A percentile compares a stretch with the other conserved stretches of the same genome.
Conservation (phyloP, 805 yeast genomes). For the Maudiozyma turicensis region DNA sequence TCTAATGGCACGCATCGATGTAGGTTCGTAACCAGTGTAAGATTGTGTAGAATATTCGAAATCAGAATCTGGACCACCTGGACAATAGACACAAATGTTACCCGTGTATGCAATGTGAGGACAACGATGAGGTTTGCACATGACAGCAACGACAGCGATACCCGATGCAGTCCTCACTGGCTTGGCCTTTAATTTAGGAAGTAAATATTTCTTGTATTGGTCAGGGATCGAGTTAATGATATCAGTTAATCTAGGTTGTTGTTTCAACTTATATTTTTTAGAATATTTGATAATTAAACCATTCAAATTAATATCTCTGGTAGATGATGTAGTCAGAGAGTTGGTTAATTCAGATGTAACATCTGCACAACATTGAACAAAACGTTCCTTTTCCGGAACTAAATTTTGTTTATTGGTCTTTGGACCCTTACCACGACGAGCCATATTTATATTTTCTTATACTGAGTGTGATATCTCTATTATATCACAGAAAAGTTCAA, state of each 20-base stretch:
- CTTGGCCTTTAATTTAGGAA: conserved; percentile 94
- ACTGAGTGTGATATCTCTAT: not conserved
- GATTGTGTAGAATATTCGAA: conserved; percentile 97
- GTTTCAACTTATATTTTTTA: conserved; percentile 81
- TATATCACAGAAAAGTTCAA: too few relatives aligned
- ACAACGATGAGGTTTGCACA: conserved; percentile 98
- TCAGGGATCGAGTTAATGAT: conserved; percentile 93
- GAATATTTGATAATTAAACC: conserved; percentile 80
- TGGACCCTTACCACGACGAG: conserved; percentile 31
- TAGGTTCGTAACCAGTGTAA: conserved; percentile 97
- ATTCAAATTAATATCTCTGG: conserved; percentile 59
- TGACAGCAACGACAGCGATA: conserved; percentile 97
- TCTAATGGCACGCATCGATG: conserved; percentile 98
- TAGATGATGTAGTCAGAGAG: conserved; percentile 50
- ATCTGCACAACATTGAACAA: conserved; percentile 86
- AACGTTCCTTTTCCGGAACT: conserved; percentile 89
- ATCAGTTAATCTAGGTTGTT: conserved; percentile 91
- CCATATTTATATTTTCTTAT: conserved; percentile 17
- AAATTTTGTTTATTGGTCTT: conserved; percentile 47
- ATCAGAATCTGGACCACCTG: conserved; percentile 98
- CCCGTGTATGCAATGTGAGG: conserved; percentile 99
- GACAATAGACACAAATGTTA: conserved; percentile 95
- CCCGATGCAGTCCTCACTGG: conserved; percentile 98
- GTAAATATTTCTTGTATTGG: conserved; percentile 80
- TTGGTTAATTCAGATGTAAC: conserved; percentile 78